Evolutionary conservation across 495 filamentous ascomycete species (phyloP), one percentile per base, ranked within the genome.

Genomic region (Daldinia grandis): DNA sequence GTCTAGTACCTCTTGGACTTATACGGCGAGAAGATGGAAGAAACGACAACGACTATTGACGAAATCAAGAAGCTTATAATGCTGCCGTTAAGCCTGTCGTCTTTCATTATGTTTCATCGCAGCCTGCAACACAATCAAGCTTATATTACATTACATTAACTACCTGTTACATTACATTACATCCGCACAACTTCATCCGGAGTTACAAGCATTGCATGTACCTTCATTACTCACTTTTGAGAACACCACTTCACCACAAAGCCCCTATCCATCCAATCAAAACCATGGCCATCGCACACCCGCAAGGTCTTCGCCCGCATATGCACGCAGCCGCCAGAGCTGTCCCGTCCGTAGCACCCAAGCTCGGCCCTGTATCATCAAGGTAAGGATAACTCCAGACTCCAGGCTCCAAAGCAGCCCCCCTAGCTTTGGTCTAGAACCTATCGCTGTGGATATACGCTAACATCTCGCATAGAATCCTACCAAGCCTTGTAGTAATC

Each of bases 401-500:
- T 33, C 25, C n/a, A 14, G n/a, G n/a, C 24, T 28, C 51, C 27
- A 54, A 10, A 54, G 10, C 50, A 28, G n/a, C n/a, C n/a, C n/a
- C 2, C 42, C 42, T 24, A n/a, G 5, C 19, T 47, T 24, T 47
- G 19, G 8, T 24, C 56, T 17, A 24, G 15, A 56, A 19, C n/a
- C n/a, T n/a, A n/a, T 56, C 25, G 7, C 4, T 53, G 25, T 53
- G 49, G 14, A 59, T 21, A 30, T 24, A 17, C 35, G 56, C 56
- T 59, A 59, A 59, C 37, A 44, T 6, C 1, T 17, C 0, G 35
- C 55, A 35, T 59, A 59, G 56, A 28, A 42, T 74, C 65, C n/a
- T 78, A 33, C 76, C 76, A 24, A 58, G 74, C 17, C 31, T 78
- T 8, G 72, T 73, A 10, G 76, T 76, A 28, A 42, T 76, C 35